A percentile compares a stretch with the other conserved stretches of the same genome.
Conservation (phyloP, 176 grass and related monocot species). For the Avena atlantica region DNA sequence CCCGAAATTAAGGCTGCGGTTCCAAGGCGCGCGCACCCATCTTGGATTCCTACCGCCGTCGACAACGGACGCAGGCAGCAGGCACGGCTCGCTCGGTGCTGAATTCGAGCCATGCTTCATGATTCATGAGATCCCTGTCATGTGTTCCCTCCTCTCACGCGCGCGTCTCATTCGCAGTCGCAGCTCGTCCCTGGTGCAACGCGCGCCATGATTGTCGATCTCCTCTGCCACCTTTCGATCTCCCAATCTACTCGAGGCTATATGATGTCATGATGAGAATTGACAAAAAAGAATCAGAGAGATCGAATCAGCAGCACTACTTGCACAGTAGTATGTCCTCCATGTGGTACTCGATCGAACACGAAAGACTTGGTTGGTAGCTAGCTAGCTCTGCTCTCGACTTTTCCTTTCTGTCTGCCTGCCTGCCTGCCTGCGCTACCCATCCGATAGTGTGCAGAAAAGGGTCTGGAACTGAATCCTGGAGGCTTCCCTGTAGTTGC, state of each 20-base stretch:
- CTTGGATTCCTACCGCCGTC: constrained; percentile 35
- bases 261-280: constrained; percentile 47
- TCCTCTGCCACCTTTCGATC: constrained; percentile 40
- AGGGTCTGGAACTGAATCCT: constrained; percentile 39
- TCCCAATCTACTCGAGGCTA: constrained; percentile 41
- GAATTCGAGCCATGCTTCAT: constrained; percentile 30
- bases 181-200: constrained; percentile 51
- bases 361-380: constrained; percentile 18
- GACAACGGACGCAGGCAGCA: constrained; percentile 8
- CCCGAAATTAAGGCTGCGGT: constrained; percentile 32
- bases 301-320: neutral
- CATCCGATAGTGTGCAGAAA: constrained; percentile 41
- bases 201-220: constrained; percentile 36
- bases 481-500: neutral
- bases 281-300: constrained; percentile 11
- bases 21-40: neutral
- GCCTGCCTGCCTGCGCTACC: neutral
- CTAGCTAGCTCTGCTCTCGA: constrained; percentile 13
- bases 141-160: neutral
- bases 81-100: constrained; percentile 15
- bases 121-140: constrained; percentile 48
- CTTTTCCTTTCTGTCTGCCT: constrained; percentile 1
- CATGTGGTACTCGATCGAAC: constrained; percentile 43
- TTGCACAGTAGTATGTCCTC: constrained; percentile 24
- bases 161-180: constrained; percentile 30